Conservation (phyloP, 371 early-diverging fungal species). For the Thermomucor indicae-seudaticae region DNA sequence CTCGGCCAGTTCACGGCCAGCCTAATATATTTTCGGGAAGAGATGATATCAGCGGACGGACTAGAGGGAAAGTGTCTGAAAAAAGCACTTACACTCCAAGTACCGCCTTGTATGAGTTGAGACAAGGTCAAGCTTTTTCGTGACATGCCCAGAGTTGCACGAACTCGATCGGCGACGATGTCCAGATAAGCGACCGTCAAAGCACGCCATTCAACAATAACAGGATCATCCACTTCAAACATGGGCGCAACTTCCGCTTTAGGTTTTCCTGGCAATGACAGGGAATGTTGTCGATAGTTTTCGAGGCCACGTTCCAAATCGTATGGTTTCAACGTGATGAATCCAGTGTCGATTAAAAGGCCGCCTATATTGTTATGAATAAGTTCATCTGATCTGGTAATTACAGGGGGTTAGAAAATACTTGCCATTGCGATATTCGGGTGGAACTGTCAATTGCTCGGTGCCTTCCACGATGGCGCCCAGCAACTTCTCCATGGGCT, state of each 20-base stretch:
- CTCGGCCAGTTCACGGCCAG: slow-evolving; percentile 87
- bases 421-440: slow-evolving; percentile 89
- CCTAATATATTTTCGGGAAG: slow-evolving; percentile 41
- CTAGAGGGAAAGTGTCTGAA: not conserved
- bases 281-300: slow-evolving; percentile 40
- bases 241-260: slow-evolving; percentile 56
- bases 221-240: slow-evolving; percentile 80
- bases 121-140: slow-evolving; percentile 66
- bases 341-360: slow-evolving; percentile 43
- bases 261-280: slow-evolving; percentile 39
- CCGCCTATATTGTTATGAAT: slow-evolving; percentile 20
- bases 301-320: slow-evolving; percentile 44
- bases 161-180: slow-evolving; percentile 65
- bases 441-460: slow-evolving; percentile 78
- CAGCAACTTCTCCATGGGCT: slow-evolving; percentile 67
- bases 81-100: slow-evolving; percentile 63
- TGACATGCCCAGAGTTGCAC: slow-evolving; percentile 54
- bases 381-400: not conserved
- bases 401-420: too few species aligned
- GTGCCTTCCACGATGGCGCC: slow-evolving; percentile 63
- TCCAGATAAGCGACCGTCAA: slow-evolving; percentile 86
- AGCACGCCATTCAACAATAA: slow-evolving; percentile 91
- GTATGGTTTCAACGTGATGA: slow-evolving; percentile 32
- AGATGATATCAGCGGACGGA: slow-evolving; percentile 11
- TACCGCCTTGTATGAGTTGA: slow-evolving; percentile 88